Base-by-base conservation (phyloP, 1,139 yeast genomes). In the Zhuliangozyma blackwelliae region DNA sequence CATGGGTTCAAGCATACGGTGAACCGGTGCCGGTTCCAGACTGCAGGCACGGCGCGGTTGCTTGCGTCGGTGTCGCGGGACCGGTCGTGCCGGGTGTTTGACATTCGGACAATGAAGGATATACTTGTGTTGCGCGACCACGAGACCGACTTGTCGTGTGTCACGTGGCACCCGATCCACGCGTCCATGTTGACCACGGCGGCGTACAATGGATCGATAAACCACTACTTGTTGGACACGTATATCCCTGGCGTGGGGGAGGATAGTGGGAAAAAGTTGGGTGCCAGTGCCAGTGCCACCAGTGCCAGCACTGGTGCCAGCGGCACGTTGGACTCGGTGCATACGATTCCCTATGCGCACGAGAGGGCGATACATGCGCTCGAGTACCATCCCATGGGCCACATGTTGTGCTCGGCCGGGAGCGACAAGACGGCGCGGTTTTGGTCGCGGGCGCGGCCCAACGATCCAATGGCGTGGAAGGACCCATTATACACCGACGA, bases 1-100 rank as follows among this genome's bases (percentile, higher is more conserved):
- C 89, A 89, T 54, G 96, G 95, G 8, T 90, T 88, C 61, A 92
- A 94, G 54, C 96, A 92, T 59, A 92, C 97, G 0, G 89, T 94
- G 19, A 78, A 90, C 27, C 81, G 83, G 47, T 82, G 95, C 1
- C 67, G 79, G 51, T 92, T 92, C 57, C 97, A 92, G 54, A 77
- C 85, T 8, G 77, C 75, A 26, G 84, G 87, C 12, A 68, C 76
- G 26, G 75, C 71, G 50, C 67, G 90, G 50, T 65, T 90, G 40
- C 63, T 92, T 31, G 96, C 96, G 0, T 85, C 96, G 0, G 84
- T 87, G 2, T 82, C 96, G 3, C 72, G 96, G 55, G 98, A 92
- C 59, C 78, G 88, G 45, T 85, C 96, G 3, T 86, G 90, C 44
- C 70, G 96, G 40, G 75, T 92, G 2, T 88, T 90, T 54, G 98